Evolutionary conservation across 2,329 filamentous ascomycete species (phyloP), one percentile per base, ranked within the genome.

Genomic region (Cladosporium sp.): DNA sequence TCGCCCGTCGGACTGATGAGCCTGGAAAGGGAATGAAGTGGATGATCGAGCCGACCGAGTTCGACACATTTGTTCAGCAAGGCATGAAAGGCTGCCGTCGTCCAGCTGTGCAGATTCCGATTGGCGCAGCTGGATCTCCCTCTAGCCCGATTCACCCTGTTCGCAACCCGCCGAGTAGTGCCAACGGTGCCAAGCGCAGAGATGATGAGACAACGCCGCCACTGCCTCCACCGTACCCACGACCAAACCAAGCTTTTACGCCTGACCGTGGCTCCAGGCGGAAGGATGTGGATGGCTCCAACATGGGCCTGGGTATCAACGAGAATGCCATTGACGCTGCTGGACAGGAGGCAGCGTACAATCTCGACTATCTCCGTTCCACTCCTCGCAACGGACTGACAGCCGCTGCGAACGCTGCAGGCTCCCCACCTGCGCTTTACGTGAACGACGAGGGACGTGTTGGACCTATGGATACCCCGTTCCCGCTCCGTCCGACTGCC

Each of bases 21-120:
- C 93, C 93, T 18, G 93, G 93, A 10, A 98, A 98, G 69, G 93
- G 93, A 28, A 97, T 96, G 90, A 97, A 97, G 68, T 98, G 93
- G 93, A 89, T 92, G 70, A 91, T 98, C 64, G 84, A 89, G 3
- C 80, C 87, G 1, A 88, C 95, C 58, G 81, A 85, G 59, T 84
- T 86, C 45, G 89, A 96, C 14, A 92, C 95, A 49, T 95, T 96
- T 76, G 80, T 89, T 55, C 87, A 87, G 67, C 88, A 86, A 61
- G 73, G 74, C 46, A 70, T 77, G 60, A 71, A 69, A 48, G 66
- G 68, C 28, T 71, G 72, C 43, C 69, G 74, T 52, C 59, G 68
- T 48, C 67, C 67, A 7, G 63, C 66, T 16, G 51, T 46, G 14
- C 59, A 58, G 13, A 52, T 59, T 3, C 61, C 66, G 11, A 62